Evolutionary conservation across 78 protist genomes (phyloP).

Genomic region (Dictyostelium intermedium): DNA sequence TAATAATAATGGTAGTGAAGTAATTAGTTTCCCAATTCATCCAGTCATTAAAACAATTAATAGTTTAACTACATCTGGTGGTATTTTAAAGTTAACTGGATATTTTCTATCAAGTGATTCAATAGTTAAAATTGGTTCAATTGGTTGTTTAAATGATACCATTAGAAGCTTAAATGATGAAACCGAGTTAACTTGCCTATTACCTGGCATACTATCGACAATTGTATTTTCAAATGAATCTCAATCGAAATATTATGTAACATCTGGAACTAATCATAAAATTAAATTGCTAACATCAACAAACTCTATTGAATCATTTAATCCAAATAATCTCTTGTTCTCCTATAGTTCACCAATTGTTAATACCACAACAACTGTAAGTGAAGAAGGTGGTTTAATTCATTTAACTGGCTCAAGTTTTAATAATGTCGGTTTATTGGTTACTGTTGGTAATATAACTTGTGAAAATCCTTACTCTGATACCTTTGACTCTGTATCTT

Average conservation of each 20-base stretch:
- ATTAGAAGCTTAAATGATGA: neutral
- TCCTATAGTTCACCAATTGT: neutral
- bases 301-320: neutral
- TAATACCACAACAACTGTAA: neutral
- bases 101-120: neutral
- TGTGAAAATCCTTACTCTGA: neutral
- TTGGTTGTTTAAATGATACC: neutral
- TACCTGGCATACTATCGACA: neutral
- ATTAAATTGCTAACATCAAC: neutral
- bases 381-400: constrained; percentile 6
- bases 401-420: neutral
- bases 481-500: neutral
- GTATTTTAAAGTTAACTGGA: neutral
- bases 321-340: neutral
- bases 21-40: neutral
- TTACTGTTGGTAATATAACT: neutral
- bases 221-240: neutral
- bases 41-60: neutral
- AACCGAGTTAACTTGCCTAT: neutral
- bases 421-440: neutral
- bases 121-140: neutral
- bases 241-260: neutral
- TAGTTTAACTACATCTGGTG: neutral
- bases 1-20: neutral
- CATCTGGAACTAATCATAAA: neutral